Evolutionary conservation across 257 asterid genomes (phyloP).

Genomic region (Penstemon barbatus): DNA sequence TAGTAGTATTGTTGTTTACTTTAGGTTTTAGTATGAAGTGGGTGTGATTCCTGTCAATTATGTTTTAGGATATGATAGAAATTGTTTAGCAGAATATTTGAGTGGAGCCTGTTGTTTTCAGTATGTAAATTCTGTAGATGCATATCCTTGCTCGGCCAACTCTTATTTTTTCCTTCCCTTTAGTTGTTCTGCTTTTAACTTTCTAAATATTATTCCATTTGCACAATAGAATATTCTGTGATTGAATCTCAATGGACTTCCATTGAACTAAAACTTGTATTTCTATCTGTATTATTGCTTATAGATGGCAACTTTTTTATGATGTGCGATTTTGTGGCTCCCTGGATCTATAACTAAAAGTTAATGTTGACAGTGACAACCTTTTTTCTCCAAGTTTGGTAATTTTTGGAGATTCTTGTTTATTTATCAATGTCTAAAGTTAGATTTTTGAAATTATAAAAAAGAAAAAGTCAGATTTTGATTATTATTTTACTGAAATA

Average conservation of each 20-base stretch:
- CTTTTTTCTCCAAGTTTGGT: not conserved
- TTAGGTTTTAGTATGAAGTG: not conserved
- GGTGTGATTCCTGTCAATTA: not conserved
- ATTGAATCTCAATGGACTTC: not conserved
- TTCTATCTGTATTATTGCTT: slow-evolving; percentile 1
- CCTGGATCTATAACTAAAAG: not conserved
- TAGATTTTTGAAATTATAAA: not conserved
- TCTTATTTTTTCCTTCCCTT: not conserved
- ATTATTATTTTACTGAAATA: not conserved
- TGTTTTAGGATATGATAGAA: not conserved
- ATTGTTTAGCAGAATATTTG: not conserved
- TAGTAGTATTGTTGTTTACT: slow-evolving; percentile 6
- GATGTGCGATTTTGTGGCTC: not conserved
- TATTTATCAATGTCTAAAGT: slow-evolving; percentile 4
- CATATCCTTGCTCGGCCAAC: not conserved
- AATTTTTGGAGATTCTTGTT: slow-evolving; percentile 2
- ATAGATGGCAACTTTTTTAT: not conserved
- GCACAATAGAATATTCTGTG: slow-evolving; percentile 20
- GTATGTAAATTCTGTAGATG: slow-evolving; percentile 5
- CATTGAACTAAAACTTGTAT: slow-evolving; percentile 2
- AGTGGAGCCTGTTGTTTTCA: not conserved
- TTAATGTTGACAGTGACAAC: not conserved
- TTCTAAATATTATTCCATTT: slow-evolving; percentile 9
- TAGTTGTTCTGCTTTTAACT: slow-evolving; percentile 9
- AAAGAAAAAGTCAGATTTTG: not conserved